Evolutionary conservation across 2,329 filamentous ascomycete species (phyloP).

Genomic region (Sporothrix schenckii): DNA sequence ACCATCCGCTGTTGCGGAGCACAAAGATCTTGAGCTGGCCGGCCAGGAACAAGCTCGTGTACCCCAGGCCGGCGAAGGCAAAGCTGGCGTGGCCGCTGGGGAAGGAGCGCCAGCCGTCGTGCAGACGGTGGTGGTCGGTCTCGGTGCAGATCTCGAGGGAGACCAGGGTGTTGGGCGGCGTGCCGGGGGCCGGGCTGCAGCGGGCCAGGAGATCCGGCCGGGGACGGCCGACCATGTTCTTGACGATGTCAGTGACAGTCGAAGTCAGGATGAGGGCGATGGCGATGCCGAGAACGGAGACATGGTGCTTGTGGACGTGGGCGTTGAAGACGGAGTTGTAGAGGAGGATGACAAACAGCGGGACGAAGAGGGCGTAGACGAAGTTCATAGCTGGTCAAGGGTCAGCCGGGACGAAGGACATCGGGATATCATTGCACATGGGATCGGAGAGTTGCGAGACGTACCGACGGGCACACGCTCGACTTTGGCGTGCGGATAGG

Average conservation of each 20-base stretch:
- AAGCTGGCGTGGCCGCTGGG: conserved; percentile 80
- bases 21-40: conserved; percentile 65
- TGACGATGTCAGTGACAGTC: conserved; percentile 87
- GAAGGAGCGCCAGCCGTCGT: conserved; percentile 84
- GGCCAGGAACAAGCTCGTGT: conserved; percentile 69
- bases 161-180: conserved; percentile 57
- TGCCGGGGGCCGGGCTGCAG: conserved; percentile 68
- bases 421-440: too few relatives aligned
- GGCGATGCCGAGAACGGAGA: conserved; percentile 77
- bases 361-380: conserved; percentile 74
- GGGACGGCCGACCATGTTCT: conserved; percentile 79
- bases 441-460: conserved; percentile 40
- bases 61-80: conserved; percentile 77
- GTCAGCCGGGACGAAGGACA: conserved; percentile 3
- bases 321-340: conserved; percentile 67
- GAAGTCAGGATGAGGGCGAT: conserved; percentile 76
- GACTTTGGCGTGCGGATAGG: conserved; percentile 80
- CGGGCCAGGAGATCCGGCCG: conserved; percentile 65
- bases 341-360: conserved; percentile 65
- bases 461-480: conserved; percentile 80
- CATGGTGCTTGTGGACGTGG: conserved; percentile 77
- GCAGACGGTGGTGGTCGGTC: conserved; percentile 66
- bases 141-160: conserved; percentile 74
- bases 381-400: conserved; percentile 66
- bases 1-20: conserved; percentile 24